phyloP scores from a whole-genome alignment of 1,284 basidiomycete species.

The Trichosporon sp. region DNA sequence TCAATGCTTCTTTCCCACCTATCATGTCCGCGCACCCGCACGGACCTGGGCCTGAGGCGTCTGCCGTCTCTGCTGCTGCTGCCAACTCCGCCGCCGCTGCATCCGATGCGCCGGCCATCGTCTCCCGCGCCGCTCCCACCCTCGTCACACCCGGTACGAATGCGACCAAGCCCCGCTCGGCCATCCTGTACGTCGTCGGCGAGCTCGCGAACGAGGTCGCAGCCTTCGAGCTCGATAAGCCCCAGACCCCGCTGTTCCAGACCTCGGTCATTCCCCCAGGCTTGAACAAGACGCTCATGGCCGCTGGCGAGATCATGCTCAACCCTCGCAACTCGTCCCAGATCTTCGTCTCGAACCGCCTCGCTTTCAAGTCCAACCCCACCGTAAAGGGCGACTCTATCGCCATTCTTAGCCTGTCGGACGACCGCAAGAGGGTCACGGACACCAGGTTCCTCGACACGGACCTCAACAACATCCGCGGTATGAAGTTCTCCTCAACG shows the following conservation, averaged over 20 bases:
- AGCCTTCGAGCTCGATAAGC: not conserved
- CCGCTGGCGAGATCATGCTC: not conserved
- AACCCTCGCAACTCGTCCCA: not conserved
- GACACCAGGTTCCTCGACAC: not conserved
- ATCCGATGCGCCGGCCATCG: not conserved
- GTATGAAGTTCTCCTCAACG: not conserved
- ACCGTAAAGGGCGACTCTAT: not conserved
- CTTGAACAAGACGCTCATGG: not conserved
- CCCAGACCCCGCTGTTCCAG: not conserved
- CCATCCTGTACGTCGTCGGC: not conserved
- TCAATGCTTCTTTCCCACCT: no score
- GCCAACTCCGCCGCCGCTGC: not conserved
- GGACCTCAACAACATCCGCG: not conserved
- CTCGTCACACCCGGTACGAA: not conserved
- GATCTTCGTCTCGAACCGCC: slow-evolving; percentile 1
- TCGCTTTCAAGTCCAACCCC: not conserved
- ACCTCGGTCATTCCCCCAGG: not conserved
- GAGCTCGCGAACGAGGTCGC: not conserved
- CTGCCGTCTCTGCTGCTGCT: not conserved
- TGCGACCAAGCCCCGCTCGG: not conserved
- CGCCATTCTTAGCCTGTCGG: not conserved
- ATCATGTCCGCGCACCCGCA: no score
- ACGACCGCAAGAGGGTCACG: not conserved
- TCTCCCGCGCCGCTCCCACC: not conserved
- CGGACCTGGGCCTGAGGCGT: no score